phyloP scores from a whole-genome alignment of 2,329 filamentous ascomycete genomes.

The Rhynchosporium graminicola region DNA sequence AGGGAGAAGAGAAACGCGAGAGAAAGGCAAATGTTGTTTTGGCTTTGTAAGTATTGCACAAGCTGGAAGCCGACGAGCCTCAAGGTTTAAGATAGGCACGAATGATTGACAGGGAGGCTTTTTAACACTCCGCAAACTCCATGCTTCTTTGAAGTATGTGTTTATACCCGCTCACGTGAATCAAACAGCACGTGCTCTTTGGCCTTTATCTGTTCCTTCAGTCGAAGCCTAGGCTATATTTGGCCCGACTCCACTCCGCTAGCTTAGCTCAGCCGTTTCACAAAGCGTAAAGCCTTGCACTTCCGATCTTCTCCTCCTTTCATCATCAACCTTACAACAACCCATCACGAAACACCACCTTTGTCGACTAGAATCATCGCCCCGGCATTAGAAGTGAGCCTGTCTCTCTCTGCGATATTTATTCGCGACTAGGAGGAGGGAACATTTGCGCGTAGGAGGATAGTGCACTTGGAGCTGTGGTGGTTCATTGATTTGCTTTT shows the following conservation, averaged over 20 bases:
- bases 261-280: not conserved
- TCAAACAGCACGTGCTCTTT: too few relatives aligned
- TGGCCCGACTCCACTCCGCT: not conserved
- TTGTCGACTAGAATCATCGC: constrained; percentile 7
- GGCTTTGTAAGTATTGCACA: too few relatives aligned
- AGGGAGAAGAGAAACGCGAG: too few relatives aligned
- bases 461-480: constrained; percentile 21
- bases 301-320: not conserved
- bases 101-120: too few relatives aligned
- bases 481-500: constrained; percentile 34
- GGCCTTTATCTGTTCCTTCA: too few relatives aligned
- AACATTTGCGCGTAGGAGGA: constrained; percentile 9
- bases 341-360: constrained; percentile 7
- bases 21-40: too few relatives aligned
- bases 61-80: too few relatives aligned
- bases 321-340: not conserved
- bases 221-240: too few relatives aligned
- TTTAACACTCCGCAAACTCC: too few relatives aligned
- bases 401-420: constrained; percentile 5
- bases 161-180: not conserved
- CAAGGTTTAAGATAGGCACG: too few relatives aligned
- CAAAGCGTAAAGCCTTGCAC: not conserved
- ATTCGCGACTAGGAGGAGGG: constrained; percentile 10
- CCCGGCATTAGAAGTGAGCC: not conserved
- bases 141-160: too few relatives aligned